Conservation (phyloP, 2,329 filamentous ascomycete genomes). For the Talaromyces sp. region DNA sequence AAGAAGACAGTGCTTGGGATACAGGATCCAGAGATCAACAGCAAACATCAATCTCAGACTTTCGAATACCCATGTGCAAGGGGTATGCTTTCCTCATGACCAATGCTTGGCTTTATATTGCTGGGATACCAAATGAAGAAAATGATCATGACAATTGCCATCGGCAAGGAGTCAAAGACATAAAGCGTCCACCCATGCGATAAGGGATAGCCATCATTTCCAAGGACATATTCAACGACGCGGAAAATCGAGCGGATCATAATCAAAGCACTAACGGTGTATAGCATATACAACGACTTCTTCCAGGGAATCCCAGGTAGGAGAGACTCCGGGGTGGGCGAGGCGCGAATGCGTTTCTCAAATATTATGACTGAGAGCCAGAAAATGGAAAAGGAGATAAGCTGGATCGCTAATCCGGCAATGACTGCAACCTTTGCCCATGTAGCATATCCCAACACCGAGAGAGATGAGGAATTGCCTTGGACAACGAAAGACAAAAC, state of each 20-base stretch:
- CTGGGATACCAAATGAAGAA: constrained; percentile 8
- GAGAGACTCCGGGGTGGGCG: constrained; percentile 18
- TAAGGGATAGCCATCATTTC: constrained; percentile 15
- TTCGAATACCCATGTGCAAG: no score
- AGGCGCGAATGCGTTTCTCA: constrained; percentile 21
- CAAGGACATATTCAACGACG: constrained; percentile 17
- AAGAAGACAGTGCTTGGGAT: no score
- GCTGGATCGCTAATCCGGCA: constrained; percentile 25
- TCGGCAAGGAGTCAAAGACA: constrained; percentile 18
- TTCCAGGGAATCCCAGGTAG: constrained; percentile 26
- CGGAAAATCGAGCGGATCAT: constrained; percentile 17
- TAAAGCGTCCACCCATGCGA: constrained; percentile 17
- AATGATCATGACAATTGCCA: constrained; percentile 9
- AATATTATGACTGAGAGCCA: constrained; percentile 19
- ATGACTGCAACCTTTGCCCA: constrained; percentile 12
- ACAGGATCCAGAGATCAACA: no score
- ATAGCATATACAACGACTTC: constrained; percentile 28
- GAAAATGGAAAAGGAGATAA: constrained; percentile 26
- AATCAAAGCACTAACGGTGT: constrained; percentile 15
- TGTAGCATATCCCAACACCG: constrained; percentile 10
- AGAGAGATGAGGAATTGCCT: constrained; percentile 27
- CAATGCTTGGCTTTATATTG: background rate
- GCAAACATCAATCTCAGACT: no score
- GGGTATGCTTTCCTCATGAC: no score
- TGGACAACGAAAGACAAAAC: constrained; percentile 29